Percentiles rank a stretch among this genome's conserved stretches.
phyloP scores from a whole-genome alignment of 495 filamentous ascomycete genomes.

The Melanomma pulvis-pyrius region DNA sequence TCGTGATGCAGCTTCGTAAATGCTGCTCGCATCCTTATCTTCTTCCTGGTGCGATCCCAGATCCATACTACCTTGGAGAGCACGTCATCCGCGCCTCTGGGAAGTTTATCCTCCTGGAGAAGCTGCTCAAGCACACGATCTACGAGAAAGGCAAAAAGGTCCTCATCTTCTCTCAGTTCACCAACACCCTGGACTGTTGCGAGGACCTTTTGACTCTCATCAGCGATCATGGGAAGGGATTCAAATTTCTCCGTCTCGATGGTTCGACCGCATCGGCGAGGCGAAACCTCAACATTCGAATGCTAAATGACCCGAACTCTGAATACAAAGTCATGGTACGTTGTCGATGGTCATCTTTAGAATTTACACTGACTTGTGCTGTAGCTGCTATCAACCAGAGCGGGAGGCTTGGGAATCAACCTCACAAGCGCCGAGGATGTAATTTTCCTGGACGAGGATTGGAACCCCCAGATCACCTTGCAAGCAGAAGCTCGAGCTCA shows the following conservation, averaged over 20 bases:
- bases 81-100: conserved; percentile 61
- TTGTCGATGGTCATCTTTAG: background rate
- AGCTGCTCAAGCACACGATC: conserved; percentile 61
- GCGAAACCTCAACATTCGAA: conserved; percentile 59
- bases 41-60: conserved; percentile 55
- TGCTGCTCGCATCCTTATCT: conserved; percentile 68
- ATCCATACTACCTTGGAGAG: conserved; percentile 54
- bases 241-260: conserved; percentile 61
- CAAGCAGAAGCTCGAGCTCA: conserved; percentile 65
- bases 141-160: conserved; percentile 61
- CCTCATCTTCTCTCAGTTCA: conserved; percentile 66
- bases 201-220: conserved; percentile 60
- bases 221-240: conserved; percentile 50
- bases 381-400: conserved; percentile 61
- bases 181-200: conserved; percentile 59
- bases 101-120: conserved; percentile 67
- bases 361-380: background rate
- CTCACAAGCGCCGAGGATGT: conserved; percentile 62
- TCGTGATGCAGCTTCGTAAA: conserved; percentile 67
- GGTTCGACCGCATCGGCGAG: conserved; percentile 57
- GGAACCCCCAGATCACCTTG: conserved; percentile 66
- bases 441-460: conserved; percentile 67
- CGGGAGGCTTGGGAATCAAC: conserved; percentile 68
- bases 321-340: conserved; percentile 58
- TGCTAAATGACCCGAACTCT: conserved; percentile 56